A percentile compares a stretch with the other conserved stretches of the same genome.
These are phyloP conservation scores for Rostrohypoxylon terebratum DNA, from an alignment of 495 filamentous ascomycete species.

Conservation along the genomic window DNA sequence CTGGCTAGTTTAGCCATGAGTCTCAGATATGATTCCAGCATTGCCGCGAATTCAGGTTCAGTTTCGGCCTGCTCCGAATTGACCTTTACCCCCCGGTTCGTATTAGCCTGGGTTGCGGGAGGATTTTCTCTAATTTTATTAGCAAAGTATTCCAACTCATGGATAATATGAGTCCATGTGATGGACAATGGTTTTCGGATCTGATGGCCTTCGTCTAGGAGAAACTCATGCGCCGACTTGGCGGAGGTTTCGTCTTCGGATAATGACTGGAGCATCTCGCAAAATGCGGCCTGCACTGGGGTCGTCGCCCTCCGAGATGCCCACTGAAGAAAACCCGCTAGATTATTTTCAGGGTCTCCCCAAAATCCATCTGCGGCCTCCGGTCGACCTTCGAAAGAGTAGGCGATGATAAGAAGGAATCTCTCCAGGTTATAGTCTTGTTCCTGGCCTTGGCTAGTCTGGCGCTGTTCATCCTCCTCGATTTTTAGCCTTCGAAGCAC, in stretches of 20 bases:
- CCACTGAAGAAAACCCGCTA: slow-evolving; percentile 95
- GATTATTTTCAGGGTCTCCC: slow-evolving; percentile 86
- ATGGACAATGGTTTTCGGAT: slow-evolving; percentile 82
- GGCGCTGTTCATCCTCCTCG: slow-evolving; percentile 88
- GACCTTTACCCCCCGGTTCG: slow-evolving; percentile 70
- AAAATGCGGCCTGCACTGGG: slow-evolving; percentile 92
- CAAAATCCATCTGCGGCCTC: slow-evolving; percentile 90
- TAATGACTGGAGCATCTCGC: slow-evolving; percentile 90
- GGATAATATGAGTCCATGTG: slow-evolving; percentile 93
- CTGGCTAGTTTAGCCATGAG: slow-evolving; percentile 82
- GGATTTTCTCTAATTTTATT: slow-evolving; percentile 74
- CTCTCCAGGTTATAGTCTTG: slow-evolving; percentile 87
- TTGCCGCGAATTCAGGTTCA: slow-evolving; percentile 89
- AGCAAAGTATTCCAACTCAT: slow-evolving; percentile 82
- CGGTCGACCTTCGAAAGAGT: slow-evolving; percentile 84
- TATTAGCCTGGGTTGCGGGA: slow-evolving; percentile 61
- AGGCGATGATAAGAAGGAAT: slow-evolving; percentile 91
- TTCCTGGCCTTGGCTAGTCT: slow-evolving; percentile 75
- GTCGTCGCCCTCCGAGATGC: slow-evolving; percentile 91
- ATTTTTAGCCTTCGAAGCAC: slow-evolving; percentile 84
- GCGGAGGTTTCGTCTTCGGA: slow-evolving; percentile 83
- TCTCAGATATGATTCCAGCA: slow-evolving; percentile 92
- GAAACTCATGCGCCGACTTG: slow-evolving; percentile 83
- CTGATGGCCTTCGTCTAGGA: slow-evolving; percentile 84
- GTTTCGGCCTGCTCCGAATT: slow-evolving; percentile 65